phyloP scores from a whole-genome alignment of 2,329 filamentous ascomycete genomes.

The Fusarium anguioides region DNA sequence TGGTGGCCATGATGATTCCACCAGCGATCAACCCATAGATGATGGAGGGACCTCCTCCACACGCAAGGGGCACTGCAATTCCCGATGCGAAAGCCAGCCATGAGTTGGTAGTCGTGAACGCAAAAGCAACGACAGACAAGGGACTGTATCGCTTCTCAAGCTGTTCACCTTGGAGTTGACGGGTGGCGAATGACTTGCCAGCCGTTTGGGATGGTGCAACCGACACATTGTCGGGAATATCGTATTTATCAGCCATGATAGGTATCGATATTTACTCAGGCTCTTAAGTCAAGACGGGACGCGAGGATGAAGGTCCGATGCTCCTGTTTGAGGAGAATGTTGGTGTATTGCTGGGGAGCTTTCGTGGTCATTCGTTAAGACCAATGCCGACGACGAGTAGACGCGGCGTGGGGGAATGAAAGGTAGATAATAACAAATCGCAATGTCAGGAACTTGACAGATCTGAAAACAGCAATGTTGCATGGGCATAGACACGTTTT shows the following conservation, averaged over 20 bases:
- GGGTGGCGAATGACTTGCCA: constrained; percentile 25
- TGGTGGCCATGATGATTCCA: constrained; percentile 39
- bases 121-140: constrained; percentile 43
- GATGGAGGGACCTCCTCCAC: constrained; percentile 41
- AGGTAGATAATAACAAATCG: not conserved
- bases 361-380: constrained; percentile 21
- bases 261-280: not conserved
- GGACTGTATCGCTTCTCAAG: constrained; percentile 43
- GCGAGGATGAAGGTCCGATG: constrained; percentile 23
- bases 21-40: constrained; percentile 43
- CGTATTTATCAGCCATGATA: constrained; percentile 24
- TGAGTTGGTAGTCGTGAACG: constrained; percentile 44
- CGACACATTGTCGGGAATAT: constrained; percentile 23
- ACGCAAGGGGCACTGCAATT: constrained; percentile 39
- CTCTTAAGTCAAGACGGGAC: constrained; percentile 24
- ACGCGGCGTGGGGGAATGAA: not conserved
- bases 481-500: not conserved
- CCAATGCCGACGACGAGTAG: not conserved
- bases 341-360: constrained; percentile 24
- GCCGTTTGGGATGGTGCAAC: constrained; percentile 29
- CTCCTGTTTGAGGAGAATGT: constrained; percentile 27
- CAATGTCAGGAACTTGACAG: not conserved
- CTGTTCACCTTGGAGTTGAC: constrained; percentile 11
- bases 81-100: constrained; percentile 45
- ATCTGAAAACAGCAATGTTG: not conserved